Conservation (phyloP, 2,329 filamentous ascomycete genomes). For the Calonectria honghensis region DNA sequence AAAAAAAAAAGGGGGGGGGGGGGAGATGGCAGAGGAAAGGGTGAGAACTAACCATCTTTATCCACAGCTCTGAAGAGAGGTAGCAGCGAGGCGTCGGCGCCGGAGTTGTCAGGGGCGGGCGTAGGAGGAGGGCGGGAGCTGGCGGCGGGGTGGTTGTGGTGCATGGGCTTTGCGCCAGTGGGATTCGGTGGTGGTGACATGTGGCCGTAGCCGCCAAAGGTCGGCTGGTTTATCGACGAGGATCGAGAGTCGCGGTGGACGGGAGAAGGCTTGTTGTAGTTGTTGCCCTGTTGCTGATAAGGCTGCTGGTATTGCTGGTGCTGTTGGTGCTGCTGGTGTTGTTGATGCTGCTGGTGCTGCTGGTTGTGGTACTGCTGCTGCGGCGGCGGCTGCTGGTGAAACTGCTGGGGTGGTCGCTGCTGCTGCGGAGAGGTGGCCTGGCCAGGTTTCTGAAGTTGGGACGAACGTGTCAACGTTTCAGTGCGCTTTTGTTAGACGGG, state of each 20-base stretch:
- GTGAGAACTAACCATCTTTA: slow-evolving; percentile 78
- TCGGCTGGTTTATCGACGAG: slow-evolving; percentile 48
- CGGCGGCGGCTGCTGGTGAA: slow-evolving; percentile 37
- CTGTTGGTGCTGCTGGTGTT: slow-evolving; percentile 56
- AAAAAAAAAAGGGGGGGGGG: not conserved
- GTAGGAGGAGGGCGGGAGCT: slow-evolving; percentile 79
- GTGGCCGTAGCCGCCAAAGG: slow-evolving; percentile 62
- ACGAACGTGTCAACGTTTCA: slow-evolving; percentile 43
- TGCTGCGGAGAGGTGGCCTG: slow-evolving; percentile 49
- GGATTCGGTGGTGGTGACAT: slow-evolving; percentile 72
- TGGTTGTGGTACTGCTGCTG: slow-evolving; percentile 46
- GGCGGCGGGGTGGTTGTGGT: slow-evolving; percentile 72
- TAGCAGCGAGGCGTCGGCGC: slow-evolving; percentile 76
- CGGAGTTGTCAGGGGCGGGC: slow-evolving; percentile 71
- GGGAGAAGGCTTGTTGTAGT: slow-evolving; percentile 71
- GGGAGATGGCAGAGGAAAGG: not conserved
- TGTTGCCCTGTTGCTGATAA: slow-evolving; percentile 59
- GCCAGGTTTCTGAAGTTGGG: slow-evolving; percentile 61
- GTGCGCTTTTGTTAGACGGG: slow-evolving; percentile 3
- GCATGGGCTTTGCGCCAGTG: slow-evolving; percentile 62
- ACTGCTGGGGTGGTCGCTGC: slow-evolving; percentile 52
- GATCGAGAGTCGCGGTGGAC: slow-evolving; percentile 54
- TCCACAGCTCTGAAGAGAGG: slow-evolving; percentile 94
- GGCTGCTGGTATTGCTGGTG: slow-evolving; percentile 59
- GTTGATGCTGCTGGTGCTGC: slow-evolving; percentile 40